phyloP scores from a whole-genome alignment of 2,329 filamentous ascomycete species.

The Colletotrichum sp. region DNA sequence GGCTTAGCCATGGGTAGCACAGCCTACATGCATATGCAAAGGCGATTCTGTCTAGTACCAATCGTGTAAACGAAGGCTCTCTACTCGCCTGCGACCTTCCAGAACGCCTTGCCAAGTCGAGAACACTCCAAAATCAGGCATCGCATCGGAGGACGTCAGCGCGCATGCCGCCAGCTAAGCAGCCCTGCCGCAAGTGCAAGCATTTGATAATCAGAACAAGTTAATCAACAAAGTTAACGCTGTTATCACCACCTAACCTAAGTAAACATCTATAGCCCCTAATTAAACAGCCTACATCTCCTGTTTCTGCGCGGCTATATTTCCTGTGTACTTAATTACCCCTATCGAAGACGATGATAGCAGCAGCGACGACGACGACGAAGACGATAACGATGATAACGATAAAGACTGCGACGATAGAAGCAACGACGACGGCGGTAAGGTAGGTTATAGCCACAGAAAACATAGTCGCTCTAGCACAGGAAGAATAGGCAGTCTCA shows the following conservation, averaged over 20 bases:
- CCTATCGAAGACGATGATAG: too few relatives aligned
- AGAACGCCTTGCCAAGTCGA: background rate
- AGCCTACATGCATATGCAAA: background rate
- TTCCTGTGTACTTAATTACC: too few relatives aligned
- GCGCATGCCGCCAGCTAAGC: background rate
- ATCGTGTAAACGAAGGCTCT: background rate
- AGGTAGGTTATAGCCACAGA: too few relatives aligned
- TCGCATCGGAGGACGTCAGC: background rate
- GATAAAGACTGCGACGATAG: too few relatives aligned
- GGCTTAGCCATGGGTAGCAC: background rate
- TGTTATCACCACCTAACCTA: background rate
- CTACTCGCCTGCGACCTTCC: background rate
- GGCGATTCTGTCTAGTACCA: fast-evolving
- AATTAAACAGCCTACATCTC: fast-evolving
- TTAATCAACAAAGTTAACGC: background rate
- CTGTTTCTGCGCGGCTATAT: too few relatives aligned
- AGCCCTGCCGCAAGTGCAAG: background rate
- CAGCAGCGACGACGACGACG: too few relatives aligned
- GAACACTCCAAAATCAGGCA: background rate
- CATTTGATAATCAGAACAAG: fast-evolving
- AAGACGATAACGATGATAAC: too few relatives aligned
- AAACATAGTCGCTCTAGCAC: too few relatives aligned
- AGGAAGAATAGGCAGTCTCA: too few relatives aligned
- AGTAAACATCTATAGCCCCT: background rate
- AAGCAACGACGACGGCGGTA: too few relatives aligned